These are phyloP conservation scores for Metarhizium brunneum DNA, from an alignment of 2,329 filamentous ascomycete genomes.

Conservation along the genomic window DNA sequence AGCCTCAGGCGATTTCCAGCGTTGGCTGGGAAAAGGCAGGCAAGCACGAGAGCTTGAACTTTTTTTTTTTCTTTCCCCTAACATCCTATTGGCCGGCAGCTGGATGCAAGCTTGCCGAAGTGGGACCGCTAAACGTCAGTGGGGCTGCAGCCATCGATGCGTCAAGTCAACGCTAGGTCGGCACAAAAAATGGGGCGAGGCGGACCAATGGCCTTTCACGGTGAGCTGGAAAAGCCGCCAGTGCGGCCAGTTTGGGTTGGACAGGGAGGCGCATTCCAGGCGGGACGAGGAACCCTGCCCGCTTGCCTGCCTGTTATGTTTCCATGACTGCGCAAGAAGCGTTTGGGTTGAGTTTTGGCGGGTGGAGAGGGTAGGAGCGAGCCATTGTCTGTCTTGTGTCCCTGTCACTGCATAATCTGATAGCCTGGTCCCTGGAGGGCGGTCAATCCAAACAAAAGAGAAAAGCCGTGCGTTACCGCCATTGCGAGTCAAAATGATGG, in stretches of 20 bases:
- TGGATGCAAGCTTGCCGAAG: constrained; percentile 25
- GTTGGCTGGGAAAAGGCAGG: constrained; percentile 16
- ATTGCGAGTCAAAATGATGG: background rate
- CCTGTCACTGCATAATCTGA: background rate
- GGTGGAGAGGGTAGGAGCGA: background rate
- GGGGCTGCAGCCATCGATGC: constrained; percentile 12
- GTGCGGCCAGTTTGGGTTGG: background rate
- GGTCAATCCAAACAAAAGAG: background rate
- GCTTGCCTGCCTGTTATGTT: constrained; percentile 1
- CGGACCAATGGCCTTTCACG: constrained; percentile 3
- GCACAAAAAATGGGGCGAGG: constrained; percentile 6
- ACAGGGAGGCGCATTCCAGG: constrained; percentile 6
- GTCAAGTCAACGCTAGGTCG: constrained; percentile 1
- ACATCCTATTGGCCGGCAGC: constrained; percentile 22
- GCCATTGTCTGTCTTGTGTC: background rate
- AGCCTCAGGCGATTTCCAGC: constrained; percentile 15
- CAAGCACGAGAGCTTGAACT: constrained; percentile 26
- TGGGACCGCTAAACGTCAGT: constrained; percentile 24
- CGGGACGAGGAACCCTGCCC: constrained; percentile 2
- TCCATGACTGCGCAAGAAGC: background rate
- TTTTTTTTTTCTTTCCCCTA: constrained; percentile 25
- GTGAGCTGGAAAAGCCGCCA: background rate
- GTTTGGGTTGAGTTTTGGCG: background rate
- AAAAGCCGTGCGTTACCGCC: background rate
- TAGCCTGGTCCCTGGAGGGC: background rate